Evolutionary conservation across 176 grass and related monocot species (phyloP).

Genomic region (Cocos nucifera): DNA sequence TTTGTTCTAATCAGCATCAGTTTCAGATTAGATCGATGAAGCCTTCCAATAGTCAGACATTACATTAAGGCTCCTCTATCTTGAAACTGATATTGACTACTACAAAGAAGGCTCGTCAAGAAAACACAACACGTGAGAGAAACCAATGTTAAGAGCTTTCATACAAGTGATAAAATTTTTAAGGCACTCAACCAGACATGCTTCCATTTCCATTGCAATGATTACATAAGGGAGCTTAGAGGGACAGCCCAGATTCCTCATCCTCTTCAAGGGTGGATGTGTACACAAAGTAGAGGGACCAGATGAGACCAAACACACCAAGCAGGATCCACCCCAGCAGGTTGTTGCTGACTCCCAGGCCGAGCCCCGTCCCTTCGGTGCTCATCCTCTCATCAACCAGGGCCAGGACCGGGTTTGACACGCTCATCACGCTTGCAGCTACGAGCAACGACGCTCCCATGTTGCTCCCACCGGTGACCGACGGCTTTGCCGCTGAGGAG

Average conservation of each 20-base stretch:
- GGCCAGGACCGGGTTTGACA: conserved; percentile 55
- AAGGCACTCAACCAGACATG: not conserved
- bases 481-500: conserved; percentile 36
- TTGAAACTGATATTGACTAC: too few species aligned
- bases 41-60: too few species aligned
- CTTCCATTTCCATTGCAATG: conserved; percentile 19
- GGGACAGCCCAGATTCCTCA: conserved; percentile 84
- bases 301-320: conserved; percentile 85
- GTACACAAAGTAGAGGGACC: conserved; percentile 85
- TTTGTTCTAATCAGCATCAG: too few species aligned
- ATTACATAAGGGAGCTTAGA: conserved; percentile 30
- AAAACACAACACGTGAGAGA: too few species aligned
- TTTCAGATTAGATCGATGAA: too few species aligned
- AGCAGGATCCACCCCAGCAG: conserved; percentile 80
- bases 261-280: conserved; percentile 86
- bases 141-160: too few species aligned
- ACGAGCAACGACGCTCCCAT: conserved; percentile 25
- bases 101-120: too few species aligned
- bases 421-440: conserved; percentile 30
- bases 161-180: too few species aligned
- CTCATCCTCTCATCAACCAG: conserved; percentile 91
- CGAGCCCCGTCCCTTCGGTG: conserved; percentile 91
- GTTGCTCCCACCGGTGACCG: conserved; percentile 4
- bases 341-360: conserved; percentile 94
- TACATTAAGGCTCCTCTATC: too few species aligned